phyloP scores from a whole-genome alignment of 768 basidiomycete species.

The Tubosaeta brunneosetosa region DNA sequence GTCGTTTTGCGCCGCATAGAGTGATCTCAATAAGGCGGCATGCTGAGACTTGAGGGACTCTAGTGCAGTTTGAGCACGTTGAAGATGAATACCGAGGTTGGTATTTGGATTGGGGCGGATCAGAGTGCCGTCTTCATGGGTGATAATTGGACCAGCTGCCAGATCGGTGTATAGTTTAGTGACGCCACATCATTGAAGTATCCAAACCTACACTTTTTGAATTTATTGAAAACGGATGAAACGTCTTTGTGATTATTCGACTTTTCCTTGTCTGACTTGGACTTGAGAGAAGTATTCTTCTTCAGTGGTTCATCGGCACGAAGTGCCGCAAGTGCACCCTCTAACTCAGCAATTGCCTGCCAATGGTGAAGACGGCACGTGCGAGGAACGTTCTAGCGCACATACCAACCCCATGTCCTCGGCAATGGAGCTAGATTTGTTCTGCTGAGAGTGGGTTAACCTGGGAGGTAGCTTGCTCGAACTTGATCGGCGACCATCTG shows the following conservation, averaged over 20 bases:
- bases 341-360: constrained; percentile 58
- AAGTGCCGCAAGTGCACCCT: constrained; percentile 46
- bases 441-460: constrained; percentile 43
- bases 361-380: constrained; percentile 1
- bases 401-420: constrained; percentile 67
- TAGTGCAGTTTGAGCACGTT: constrained; percentile 46
- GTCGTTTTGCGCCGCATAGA: constrained; percentile 35
- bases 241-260: constrained; percentile 29
- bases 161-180: constrained; percentile 1
- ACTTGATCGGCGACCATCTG: constrained; percentile 34
- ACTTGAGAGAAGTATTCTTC: constrained; percentile 28
- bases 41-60: constrained; percentile 60
- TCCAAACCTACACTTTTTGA: constrained; percentile 50
- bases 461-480: constrained; percentile 35
- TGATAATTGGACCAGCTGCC: constrained; percentile 17
- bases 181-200: background rate
- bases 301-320: constrained; percentile 37
- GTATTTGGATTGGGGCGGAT: constrained; percentile 16
- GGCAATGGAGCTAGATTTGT: constrained; percentile 46
- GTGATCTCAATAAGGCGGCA: constrained; percentile 41
- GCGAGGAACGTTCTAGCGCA: constrained; percentile 10
- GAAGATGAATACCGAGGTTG: constrained; percentile 25
- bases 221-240: constrained; percentile 48
- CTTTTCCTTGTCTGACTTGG: constrained; percentile 46
- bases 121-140: constrained; percentile 27